Base-by-base conservation (phyloP, 768 basidiomycete genomes). In the Tricholoma saponaceum region DNA sequence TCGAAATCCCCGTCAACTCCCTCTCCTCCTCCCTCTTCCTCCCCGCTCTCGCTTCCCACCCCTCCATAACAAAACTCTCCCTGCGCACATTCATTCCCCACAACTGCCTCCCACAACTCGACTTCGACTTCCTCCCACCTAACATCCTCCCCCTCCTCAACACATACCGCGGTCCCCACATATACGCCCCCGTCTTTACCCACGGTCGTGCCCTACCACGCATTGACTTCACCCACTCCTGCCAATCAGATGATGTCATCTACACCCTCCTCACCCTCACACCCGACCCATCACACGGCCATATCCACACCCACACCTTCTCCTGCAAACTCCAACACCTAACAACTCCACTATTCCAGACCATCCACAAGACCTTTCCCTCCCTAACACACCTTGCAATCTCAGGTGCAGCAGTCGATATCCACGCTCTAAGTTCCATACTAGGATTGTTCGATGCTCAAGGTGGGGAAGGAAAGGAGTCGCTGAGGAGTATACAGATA, bases 1-100 rank as follows among this genome's bases (percentile, higher is more conserved):
- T 63, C 18, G 32, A 65, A 33, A 63, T 65, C 10, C 64, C 64
- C n/a, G 55, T 57, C 46, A 61, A 54, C 26, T 56, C 60, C 26
- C 53, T 65, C 37, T 14, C 54, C 1, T 63, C 62, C 2, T 51
- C 62, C 4, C 44, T 61, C 3, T 57, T 65, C 37, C 23, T 60
- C 44, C 51, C 56, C 18, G 56, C 49, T 1, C 57, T 65, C 3
- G 28, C 39, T 16, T 35, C 35, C 26, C 63, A 58, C 16, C 28
- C 59, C 8, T 32, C 46, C 32, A 46, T 65, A 13, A 47, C 50
- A 5, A 54, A 63, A 37, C 52, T 65, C 41, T 55, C 60, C 13
- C 46, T 65, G 16, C 56, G 58, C 32, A 58, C 63, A 55, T 35
- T 55, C 23, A n/a, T n/a, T n/a, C 52, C 43, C 7, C 55, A 65